Base-by-base conservation (phyloP, 2,329 filamentous ascomycete genomes). In the Ascosphaera apis region DNA sequence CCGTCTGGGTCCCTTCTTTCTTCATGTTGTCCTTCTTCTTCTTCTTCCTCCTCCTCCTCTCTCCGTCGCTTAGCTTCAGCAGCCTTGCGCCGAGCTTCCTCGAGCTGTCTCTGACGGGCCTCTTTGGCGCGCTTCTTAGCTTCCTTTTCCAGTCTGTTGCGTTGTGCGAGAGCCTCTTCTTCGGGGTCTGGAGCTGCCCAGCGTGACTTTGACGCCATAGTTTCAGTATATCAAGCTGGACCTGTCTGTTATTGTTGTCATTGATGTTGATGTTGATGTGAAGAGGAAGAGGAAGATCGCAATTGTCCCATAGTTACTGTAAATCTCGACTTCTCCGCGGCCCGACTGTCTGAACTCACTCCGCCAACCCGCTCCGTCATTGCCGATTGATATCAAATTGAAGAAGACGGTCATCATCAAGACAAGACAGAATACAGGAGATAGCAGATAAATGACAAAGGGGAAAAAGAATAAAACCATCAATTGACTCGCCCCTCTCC, bases 171-270 rank as follows among this genome's bases (percentile, higher is more conserved):
- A 31, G 76, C 65, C 31, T 71, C 78, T 15, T 72, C 71, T 52
- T 93, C 83, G 45, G 83, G 80, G 46, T 80, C 79, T 33, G 77
- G 72, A 48, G 83, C 70, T 43, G 79, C 81, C 88, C 88, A 98
- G 55, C 86, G 73, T 35, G 86, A 93, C 51, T 70, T 72, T 37
- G 57, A 53, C 50, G 63, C 66, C n/a, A n/a, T n/a, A n/a, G n/a
- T n/a, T n/a, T n/a, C 78, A 42, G 37, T 50, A 32, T 16, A 21
- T 3, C 7, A n/a, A n/a, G 30, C 15, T 13, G 17, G 34, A 13
- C 13, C 4, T 15, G 30, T 4, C 4, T 31, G 30, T 15, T 12
- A 4, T 6, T 31, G 12, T 4, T 4, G 30, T 12, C 16, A 15
- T 15, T 31, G 30, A 15, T 31, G 13, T 33, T 13, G 15, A 33